These are phyloP conservation scores for Vinca major DNA, from an alignment of 305 asterid genomes.

Conservation along the genomic window DNA sequence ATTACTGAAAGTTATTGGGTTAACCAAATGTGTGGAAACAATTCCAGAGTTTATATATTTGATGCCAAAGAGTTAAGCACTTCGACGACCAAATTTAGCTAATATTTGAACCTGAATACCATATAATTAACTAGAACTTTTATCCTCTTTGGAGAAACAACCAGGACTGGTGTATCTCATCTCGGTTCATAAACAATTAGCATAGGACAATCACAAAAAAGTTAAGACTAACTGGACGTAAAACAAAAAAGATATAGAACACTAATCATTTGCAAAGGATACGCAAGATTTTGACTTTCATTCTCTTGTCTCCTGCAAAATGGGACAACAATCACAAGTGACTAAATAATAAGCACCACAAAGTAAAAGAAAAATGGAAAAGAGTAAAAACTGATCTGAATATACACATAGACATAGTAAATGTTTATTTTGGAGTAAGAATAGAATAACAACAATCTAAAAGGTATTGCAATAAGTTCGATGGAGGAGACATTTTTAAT, in stretches of 20 bases:
- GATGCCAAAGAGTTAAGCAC: neutral
- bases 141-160: neutral
- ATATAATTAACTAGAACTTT: neutral
- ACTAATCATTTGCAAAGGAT: slow-evolving; percentile 33
- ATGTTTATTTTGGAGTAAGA: no score
- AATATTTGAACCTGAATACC: neutral
- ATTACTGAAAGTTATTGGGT: neutral
- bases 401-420: no score
- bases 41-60: neutral
- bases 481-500: no score
- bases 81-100: neutral
- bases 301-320: slow-evolving; percentile 40
- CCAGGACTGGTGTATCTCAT: no score
- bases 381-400: neutral
- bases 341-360: neutral
- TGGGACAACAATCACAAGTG: neutral
- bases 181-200: neutral
- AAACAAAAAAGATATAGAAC: neutral
- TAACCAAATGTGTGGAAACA: neutral
- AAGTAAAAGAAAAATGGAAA: neutral
- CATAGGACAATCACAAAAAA: neutral
- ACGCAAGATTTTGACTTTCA: slow-evolving; percentile 77
- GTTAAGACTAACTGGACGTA: neutral
- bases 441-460: no score
- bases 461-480: no score